Percentiles rank a stretch among this genome's conserved stretches.
These are phyloP conservation scores for Penstemon newberryi DNA, from an alignment of 257 asterid species.

Conservation along the genomic window DNA sequence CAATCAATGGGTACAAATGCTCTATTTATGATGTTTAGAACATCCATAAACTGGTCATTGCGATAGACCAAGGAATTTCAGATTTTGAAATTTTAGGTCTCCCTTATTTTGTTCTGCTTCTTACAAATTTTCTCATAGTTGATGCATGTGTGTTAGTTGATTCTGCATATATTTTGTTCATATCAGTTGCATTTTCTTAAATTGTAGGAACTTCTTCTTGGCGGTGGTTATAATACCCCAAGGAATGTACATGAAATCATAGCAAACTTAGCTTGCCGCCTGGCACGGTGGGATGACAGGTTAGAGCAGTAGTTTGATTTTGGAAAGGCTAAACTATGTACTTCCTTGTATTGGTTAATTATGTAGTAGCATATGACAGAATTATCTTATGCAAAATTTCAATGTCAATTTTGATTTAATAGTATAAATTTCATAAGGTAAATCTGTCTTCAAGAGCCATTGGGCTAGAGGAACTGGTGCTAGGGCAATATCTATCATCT, in stretches of 20 bases:
- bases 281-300: slow-evolving; percentile 99
- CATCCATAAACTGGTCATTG: background rate
- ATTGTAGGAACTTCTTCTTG: slow-evolving; percentile 73
- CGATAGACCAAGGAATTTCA: background rate
- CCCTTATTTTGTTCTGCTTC: background rate
- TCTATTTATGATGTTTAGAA: background rate
- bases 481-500: background rate
- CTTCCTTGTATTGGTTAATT: slow-evolving; percentile 15
- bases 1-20: background rate
- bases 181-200: slow-evolving; percentile 22
- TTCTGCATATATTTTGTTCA: slow-evolving; percentile 27
- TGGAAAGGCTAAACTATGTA: slow-evolving; percentile 2
- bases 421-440: background rate
- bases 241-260: slow-evolving; percentile 72
- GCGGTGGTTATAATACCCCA: slow-evolving; percentile 82
- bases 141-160: slow-evolving; percentile 11
- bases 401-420: background rate
- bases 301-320: slow-evolving; percentile 32
- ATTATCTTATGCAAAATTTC: background rate
- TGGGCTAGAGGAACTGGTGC: no score
- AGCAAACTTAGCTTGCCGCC: slow-evolving; percentile 76
- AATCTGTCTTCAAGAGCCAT: background rate
- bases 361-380: slow-evolving; percentile 4
- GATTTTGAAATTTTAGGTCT: background rate
- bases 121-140: background rate